Percentiles rank a stretch among this genome's conserved stretches.
These are phyloP conservation scores for Leccinum subtestaceum DNA, from an alignment of 768 basidiomycete genomes.

Conservation along the genomic window DNA sequence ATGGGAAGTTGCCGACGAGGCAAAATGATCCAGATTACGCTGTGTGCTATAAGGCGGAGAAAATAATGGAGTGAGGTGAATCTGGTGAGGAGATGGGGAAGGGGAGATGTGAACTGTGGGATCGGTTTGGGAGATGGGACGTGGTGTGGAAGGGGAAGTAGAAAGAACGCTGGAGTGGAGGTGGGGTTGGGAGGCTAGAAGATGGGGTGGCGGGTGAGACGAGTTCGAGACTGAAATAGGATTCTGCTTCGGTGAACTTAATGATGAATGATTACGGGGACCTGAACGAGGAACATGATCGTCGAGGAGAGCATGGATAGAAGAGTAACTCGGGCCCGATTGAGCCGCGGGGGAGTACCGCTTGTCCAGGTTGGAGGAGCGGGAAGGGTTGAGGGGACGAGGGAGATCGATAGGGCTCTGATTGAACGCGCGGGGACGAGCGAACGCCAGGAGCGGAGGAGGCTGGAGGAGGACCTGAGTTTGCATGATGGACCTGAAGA, in stretches of 20 bases:
- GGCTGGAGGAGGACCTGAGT: conserved; percentile 27
- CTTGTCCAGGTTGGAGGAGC: conserved; percentile 37
- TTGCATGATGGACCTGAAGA: conserved; percentile 24
- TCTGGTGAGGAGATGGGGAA: conserved; percentile 45
- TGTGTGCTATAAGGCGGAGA: conserved; percentile 42
- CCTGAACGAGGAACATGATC: conserved; percentile 34
- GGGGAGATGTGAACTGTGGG: conserved; percentile 13
- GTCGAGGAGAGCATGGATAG: conserved; percentile 29
- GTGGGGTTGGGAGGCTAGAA: conserved; percentile 19
- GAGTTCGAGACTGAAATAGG: conserved; percentile 15
- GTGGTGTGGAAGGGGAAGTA: background rate
- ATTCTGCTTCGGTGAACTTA: conserved; percentile 13
- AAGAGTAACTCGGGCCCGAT: conserved; percentile 34
- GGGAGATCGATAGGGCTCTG: conserved; percentile 27
- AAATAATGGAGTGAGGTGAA: conserved; percentile 37
- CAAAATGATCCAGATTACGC: conserved; percentile 44
- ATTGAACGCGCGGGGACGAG: conserved; percentile 13
- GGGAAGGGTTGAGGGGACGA: conserved; percentile 25
- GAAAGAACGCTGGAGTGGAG: conserved; percentile 9
- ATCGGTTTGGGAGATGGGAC: background rate
- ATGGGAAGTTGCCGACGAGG: conserved; percentile 40
- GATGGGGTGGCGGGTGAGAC: conserved; percentile 20
- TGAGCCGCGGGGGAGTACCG: conserved; percentile 29
- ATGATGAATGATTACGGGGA: conserved; percentile 30
- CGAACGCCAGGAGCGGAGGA: conserved; percentile 21